Percentiles rank a stretch among this genome's conserved stretches.
phyloP scores from a whole-genome alignment of 257 asterid genomes.

The Prunella vulgaris region DNA sequence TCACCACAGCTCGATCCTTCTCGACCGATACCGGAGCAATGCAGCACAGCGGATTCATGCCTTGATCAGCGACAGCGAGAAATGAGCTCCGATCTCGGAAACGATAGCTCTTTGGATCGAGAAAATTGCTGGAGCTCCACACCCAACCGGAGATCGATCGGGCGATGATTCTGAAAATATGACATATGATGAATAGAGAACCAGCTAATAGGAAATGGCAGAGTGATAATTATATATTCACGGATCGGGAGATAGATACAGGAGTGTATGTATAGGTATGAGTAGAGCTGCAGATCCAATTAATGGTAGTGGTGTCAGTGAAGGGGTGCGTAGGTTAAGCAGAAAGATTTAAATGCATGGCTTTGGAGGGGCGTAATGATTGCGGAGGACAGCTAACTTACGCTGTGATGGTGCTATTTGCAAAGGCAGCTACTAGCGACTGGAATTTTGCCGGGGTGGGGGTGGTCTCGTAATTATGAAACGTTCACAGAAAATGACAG shows the following conservation, averaged over 20 bases:
- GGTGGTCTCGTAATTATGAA: constrained; percentile 14
- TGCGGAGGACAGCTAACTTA: constrained; percentile 58
- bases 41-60: constrained; percentile 99
- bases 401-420: constrained; percentile 39
- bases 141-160: constrained; percentile 62
- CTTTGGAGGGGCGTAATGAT: constrained; percentile 37
- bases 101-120: constrained; percentile 19
- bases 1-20: constrained; percentile 70
- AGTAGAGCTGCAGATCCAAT: constrained; percentile 52
- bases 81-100: constrained; percentile 33
- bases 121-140: constrained; percentile 25
- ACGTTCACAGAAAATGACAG: constrained; percentile 41
- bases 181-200: constrained; percentile 43
- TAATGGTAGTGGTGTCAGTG: constrained; percentile 37
- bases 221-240: constrained; percentile 6
- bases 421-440: constrained; percentile 14
- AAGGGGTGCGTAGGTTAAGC: constrained; percentile 53
- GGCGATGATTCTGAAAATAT: constrained; percentile 40
- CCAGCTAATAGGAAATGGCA: background rate
- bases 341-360: constrained; percentile 46
- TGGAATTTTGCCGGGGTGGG: constrained; percentile 18
- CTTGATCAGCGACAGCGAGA: background rate
- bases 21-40: constrained; percentile 97
- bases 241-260: constrained; percentile 32
- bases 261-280: constrained; percentile 31